Evolutionary conservation across 2,329 filamentous ascomycete genomes (phyloP), one percentile per base, ranked within the genome.

Genomic region (Zopfia rhizophila): DNA sequence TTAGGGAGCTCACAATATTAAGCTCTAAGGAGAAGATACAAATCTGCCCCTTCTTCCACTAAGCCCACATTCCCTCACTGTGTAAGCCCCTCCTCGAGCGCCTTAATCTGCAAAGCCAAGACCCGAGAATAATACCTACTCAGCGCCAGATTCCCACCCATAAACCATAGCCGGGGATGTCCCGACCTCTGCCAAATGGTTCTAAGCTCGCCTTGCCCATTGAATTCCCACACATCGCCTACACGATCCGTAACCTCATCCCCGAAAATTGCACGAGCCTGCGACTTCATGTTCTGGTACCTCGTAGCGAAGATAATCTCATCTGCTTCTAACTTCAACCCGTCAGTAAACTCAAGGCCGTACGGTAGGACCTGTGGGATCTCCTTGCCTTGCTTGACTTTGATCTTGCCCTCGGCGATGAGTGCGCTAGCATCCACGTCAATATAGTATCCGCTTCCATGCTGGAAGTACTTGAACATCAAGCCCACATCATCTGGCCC

Each of bases 111-210:
- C 63, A 81, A 44, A 5, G 77, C 76, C 25, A 80, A 35, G 22
- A 77, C 70, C 19, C 73, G 64, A 8, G 75, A 75, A 45, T 69
- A 75, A 47, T 72, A 94, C 30, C 78, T 65, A 3, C 66, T 65
- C 30, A 74, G 61, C 1, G 69, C 67, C 7, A 74, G 59, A 39
- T 75, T 73, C 0, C 76, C 77, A 4, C 76, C 77, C 44, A 70
- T 69, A 47, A 75, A 78, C 68, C 73, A 79, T 5, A 80, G 55
- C 3, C 69, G 63, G 0, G 66, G 70, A 50, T 73, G 58, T 6
- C 63, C 63, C 37, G 53, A 58, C 39, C 50, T 58, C 51, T 67
- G 70, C 51, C 69, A 77, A 40, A 72, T 72, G 0, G 73, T 77
- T 38, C 70, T 65, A 21, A 79, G 58, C 53, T 80, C 78, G 7